Evolutionary conservation across 2,329 filamentous ascomycete species (phyloP).

Genomic region (Trichophyton simii): DNA sequence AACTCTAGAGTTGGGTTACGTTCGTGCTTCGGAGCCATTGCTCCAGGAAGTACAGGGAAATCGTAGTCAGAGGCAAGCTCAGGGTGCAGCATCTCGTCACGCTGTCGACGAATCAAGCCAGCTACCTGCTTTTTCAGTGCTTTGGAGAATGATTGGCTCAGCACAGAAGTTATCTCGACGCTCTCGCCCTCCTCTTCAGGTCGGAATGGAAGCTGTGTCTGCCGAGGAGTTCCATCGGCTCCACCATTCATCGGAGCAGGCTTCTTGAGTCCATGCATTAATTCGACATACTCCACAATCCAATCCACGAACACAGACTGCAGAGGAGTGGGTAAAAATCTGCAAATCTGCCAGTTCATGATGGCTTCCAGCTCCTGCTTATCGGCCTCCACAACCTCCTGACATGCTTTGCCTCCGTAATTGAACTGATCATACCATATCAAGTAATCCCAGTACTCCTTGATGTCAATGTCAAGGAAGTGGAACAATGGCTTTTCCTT

Average conservation of each 20-base stretch:
- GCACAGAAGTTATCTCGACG: constrained; percentile 50
- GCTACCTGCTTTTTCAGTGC: constrained; percentile 82
- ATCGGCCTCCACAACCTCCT: constrained; percentile 62
- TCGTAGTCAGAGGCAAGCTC: constrained; percentile 77
- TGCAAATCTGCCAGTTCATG: constrained; percentile 97
- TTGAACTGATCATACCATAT: constrained; percentile 99
- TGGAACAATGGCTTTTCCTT: constrained; percentile 91
- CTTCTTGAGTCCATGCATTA: constrained; percentile 81
- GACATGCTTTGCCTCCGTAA: constrained; percentile 87
- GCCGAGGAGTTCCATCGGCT: constrained; percentile 42
- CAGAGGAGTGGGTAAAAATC: constrained; percentile 68
- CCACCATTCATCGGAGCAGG: constrained; percentile 40
- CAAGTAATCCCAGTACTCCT: constrained; percentile 98
- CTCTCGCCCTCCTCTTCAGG: constrained; percentile 45
- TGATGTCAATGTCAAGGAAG: constrained; percentile 93
- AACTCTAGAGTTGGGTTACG: constrained; percentile 73
- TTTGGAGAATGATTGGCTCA: constrained; percentile 75
- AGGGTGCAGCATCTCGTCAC: constrained; percentile 76
- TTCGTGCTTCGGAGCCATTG: constrained; percentile 24
- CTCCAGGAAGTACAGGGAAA: constrained; percentile 61
- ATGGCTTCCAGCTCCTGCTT: constrained; percentile 75
- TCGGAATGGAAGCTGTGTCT: constrained; percentile 50
- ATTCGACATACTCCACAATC: constrained; percentile 85
- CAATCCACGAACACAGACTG: constrained; percentile 82
- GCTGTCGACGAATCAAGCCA: constrained; percentile 68